These are phyloP conservation scores for Candida mesenterica DNA, from an alignment of 1,139 yeast species.

Conservation along the genomic window DNA sequence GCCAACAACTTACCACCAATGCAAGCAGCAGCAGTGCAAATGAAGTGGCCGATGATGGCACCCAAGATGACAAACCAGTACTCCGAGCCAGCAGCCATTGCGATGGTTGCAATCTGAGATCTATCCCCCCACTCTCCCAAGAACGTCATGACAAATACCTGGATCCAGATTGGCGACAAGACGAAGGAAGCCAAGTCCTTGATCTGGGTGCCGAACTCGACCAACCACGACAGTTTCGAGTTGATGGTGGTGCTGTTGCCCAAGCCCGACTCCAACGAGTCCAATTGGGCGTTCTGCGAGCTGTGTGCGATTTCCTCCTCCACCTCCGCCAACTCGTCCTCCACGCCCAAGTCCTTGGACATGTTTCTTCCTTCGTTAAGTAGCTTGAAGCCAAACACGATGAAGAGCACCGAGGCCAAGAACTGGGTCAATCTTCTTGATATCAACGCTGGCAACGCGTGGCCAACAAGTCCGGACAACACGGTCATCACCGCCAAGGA, in stretches of 20 bases:
- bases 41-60: conserved; percentile 83
- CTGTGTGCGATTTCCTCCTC: conserved; percentile 84
- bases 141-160: conserved; percentile 93
- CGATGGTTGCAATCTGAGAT: conserved; percentile 96
- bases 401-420: conserved; percentile 74
- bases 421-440: conserved; percentile 80
- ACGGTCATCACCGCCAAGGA: conserved; percentile 90
- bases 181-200: conserved; percentile 58
- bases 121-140: conserved; percentile 99
- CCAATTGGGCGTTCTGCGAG: conserved; percentile 51
- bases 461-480: conserved; percentile 88
- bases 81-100: conserved; percentile 97
- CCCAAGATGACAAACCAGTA: conserved; percentile 90
- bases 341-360: conserved; percentile 83
- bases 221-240: conserved; percentile 23
- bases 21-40: conserved; percentile 94
- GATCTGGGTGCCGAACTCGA: conserved; percentile 32
- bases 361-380: conserved; percentile 77
- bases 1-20: conserved; percentile 91
- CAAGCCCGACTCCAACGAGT: conserved; percentile 58
- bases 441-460: conserved; percentile 79
- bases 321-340: conserved; percentile 93
- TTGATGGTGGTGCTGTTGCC: conserved; percentile 10
- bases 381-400: conserved; percentile 79
- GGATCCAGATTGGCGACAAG: conserved; percentile 89